phyloP scores from a whole-genome alignment of 306 rosid genomes.

The Corylus heterophylla region DNA sequence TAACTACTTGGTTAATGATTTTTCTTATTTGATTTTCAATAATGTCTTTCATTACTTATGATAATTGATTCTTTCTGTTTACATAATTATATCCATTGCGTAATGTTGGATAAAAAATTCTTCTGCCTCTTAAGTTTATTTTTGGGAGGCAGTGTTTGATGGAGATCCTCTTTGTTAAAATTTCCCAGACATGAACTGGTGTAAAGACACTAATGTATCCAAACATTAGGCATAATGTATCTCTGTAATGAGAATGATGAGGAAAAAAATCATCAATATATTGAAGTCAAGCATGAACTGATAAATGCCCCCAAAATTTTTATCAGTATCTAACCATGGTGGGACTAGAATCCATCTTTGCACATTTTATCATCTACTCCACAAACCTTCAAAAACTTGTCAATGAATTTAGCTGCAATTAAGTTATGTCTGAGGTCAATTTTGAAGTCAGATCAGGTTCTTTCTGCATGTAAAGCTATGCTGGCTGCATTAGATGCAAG shows the following conservation, averaged over 20 bases:
- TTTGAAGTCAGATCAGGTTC: neutral
- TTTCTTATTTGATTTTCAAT: neutral
- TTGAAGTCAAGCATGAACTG: neutral
- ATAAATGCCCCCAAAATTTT: neutral
- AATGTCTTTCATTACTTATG: neutral
- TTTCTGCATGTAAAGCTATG: neutral
- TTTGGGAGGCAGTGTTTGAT: no score
- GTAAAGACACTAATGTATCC: neutral
- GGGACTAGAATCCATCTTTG: neutral
- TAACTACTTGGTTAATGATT: neutral
- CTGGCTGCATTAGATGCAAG: neutral
- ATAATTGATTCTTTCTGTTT: neutral
- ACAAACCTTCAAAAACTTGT: neutral
- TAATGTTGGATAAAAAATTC: neutral
- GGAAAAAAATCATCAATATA: neutral
- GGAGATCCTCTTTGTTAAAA: no score
- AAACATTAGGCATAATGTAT: neutral
- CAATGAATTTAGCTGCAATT: neutral
- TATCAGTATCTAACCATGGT: neutral
- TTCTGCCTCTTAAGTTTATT: neutral
- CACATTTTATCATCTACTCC: neutral
- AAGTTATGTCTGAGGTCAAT: neutral
- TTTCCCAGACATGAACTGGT: neutral
- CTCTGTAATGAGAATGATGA: neutral
- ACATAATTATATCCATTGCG: neutral